Evolutionary conservation across 257 asterid species (phyloP).

Genomic region (Solanum arcanum): DNA sequence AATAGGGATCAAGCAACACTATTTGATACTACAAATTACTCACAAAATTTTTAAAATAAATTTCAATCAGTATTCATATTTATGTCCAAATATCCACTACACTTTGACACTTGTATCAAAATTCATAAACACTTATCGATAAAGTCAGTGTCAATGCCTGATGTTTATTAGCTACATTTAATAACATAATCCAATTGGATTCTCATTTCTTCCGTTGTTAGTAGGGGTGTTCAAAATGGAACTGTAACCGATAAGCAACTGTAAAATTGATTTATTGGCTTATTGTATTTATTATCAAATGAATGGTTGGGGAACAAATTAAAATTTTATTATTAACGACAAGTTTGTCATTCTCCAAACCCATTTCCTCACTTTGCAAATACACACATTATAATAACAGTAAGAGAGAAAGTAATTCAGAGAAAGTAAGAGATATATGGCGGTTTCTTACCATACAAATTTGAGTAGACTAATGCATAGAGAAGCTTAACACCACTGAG

Average conservation of each 20-base stretch:
- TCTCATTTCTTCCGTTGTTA: background rate
- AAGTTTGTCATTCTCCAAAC: background rate
- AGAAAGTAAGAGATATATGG: too few species aligned
- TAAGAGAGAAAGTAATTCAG: too few species aligned
- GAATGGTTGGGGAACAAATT: too few species aligned
- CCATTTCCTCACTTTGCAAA: background rate
- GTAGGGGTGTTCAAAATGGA: background rate
- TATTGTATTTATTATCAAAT: too few species aligned
- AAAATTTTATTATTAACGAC: background rate
- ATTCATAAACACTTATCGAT: background rate
- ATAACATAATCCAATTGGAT: background rate
- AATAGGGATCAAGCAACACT: background rate
- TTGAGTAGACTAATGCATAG: constrained; percentile 7
- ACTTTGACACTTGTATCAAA: background rate
- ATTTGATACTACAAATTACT: background rate
- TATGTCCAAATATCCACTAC: background rate
- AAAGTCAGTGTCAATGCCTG: background rate
- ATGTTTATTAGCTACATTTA: background rate
- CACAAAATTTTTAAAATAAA: background rate
- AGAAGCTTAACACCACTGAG: constrained; percentile 18
- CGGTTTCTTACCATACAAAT: constrained; percentile 17
- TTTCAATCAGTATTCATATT: too few species aligned
- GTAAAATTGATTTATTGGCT: too few species aligned
- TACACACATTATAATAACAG: too few species aligned
- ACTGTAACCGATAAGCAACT: too few species aligned